A percentile compares a stretch with the other conserved stretches of the same genome.
phyloP scores from a whole-genome alignment of 345 rosid species.

The Adansonia digitata region DNA sequence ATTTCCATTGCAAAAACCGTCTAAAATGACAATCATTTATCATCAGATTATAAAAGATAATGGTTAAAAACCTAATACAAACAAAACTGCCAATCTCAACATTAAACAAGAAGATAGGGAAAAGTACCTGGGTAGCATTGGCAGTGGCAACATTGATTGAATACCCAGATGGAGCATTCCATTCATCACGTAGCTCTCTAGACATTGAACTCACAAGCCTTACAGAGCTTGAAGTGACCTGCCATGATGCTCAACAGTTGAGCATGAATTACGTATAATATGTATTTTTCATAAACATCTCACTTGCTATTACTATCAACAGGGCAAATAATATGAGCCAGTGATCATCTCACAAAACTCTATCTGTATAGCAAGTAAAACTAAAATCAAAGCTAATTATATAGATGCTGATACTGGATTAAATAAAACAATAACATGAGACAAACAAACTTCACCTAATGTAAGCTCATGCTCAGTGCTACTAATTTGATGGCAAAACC shows the following conservation, averaged over 20 bases:
- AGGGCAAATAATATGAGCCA: background rate
- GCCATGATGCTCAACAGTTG: slow-evolving; percentile 18
- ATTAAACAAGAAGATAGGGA: background rate
- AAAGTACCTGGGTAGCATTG: slow-evolving; percentile 81
- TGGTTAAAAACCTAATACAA: no score
- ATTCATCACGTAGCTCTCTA: slow-evolving; percentile 64
- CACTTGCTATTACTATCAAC: background rate
- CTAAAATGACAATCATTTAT: background rate
- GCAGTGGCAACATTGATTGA: slow-evolving; percentile 91
- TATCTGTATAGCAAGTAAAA: background rate
- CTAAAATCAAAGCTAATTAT: background rate
- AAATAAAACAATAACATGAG: background rate
- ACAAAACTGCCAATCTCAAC: background rate
- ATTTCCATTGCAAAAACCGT: background rate
- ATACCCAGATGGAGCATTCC: slow-evolving; percentile 76
- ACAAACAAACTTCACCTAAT: background rate
- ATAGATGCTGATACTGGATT: background rate
- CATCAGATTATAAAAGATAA: background rate
- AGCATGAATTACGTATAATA: slow-evolving; percentile 10
- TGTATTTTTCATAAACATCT: background rate
- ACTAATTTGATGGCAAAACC: slow-evolving; percentile 6
- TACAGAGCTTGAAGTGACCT: slow-evolving; percentile 88
- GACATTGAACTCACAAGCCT: slow-evolving; percentile 73
- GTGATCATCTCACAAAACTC: background rate
- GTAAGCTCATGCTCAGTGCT: background rate